Percentiles rank a stretch among this genome's conserved stretches.
phyloP scores from a whole-genome alignment of 1,139 yeast species.

The Scheffersomyces titani region DNA sequence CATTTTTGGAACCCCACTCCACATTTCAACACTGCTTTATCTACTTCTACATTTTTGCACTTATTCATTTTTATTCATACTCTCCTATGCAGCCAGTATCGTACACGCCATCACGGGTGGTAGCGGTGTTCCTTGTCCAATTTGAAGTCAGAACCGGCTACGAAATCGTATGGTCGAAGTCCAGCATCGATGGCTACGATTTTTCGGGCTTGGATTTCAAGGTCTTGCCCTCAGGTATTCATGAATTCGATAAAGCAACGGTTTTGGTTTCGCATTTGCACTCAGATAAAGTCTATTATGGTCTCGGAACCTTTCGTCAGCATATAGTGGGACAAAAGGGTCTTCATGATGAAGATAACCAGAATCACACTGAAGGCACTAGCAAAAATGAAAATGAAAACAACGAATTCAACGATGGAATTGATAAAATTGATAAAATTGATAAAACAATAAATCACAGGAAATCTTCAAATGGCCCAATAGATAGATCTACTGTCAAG shows the following conservation, averaged over 20 bases:
- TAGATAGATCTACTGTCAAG: slow-evolving; percentile 54
- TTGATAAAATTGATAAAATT: too few species aligned
- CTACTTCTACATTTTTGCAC: not conserved
- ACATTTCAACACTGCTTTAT: not conserved
- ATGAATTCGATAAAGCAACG: slow-evolving; percentile 54
- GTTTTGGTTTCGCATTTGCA: slow-evolving; percentile 33
- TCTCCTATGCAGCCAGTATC: not conserved
- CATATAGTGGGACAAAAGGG: slow-evolving; percentile 17
- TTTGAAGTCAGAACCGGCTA: slow-evolving; percentile 68
- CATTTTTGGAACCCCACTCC: not conserved
- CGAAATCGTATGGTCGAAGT: slow-evolving; percentile 55
- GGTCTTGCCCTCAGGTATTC: slow-evolving; percentile 84
- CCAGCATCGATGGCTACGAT: slow-evolving; percentile 20
- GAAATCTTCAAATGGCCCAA: slow-evolving; percentile 1
- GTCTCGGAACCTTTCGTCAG: slow-evolving; percentile 38
- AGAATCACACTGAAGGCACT: not conserved
- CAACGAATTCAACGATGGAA: not conserved
- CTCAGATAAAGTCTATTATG: slow-evolving; percentile 34
- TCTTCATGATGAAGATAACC: not conserved
- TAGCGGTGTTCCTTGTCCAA: slow-evolving; percentile 58
- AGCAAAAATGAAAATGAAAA: not conserved
- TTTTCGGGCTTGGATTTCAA: slow-evolving; percentile 63
- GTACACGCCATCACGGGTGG: slow-evolving; percentile 30
- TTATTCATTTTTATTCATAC: too few species aligned
- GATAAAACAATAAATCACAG: not conserved